Base-by-base conservation (phyloP, 2,329 filamentous ascomycete species). In the Colletotrichum lupini region DNA sequence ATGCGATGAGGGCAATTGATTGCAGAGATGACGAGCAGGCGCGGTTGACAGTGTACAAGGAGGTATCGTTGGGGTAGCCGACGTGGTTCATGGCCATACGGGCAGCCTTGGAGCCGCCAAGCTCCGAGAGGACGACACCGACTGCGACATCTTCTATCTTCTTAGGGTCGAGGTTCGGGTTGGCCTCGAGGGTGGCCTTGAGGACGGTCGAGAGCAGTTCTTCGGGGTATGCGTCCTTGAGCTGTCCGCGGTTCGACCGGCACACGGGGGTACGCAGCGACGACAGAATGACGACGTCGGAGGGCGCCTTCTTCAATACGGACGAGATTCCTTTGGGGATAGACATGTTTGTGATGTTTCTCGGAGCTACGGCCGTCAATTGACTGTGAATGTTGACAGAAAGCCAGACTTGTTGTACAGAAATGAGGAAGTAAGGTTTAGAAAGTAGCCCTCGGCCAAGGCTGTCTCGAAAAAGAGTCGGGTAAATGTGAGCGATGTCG, bases 181-280 rank as follows among this genome's bases (percentile, higher is more conserved):
- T 92, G 53, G 91, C 91, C 70, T 90, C 88, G 64, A 95, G 87
- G 0, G 93, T 95, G 24, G 93, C 93, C 72, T 81, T 81, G n/a
- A 91, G 84, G 26, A 90, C 93, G 55, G 87, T 84, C 26, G 92
- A 89, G 67, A 98, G 93, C 67, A 98, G 89, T 83, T 98, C 94
- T 82, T 98, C 95, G 19, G 97, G 95, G 84, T 96, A 95, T 61
- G 95, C 92, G 81, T 97, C 94, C 82, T 94, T 94, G 79, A 98
- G 91, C 22, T 90, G 89, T 79, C 95, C 95, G 80, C 94, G 94
- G 86, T 95, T 93, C 53, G 95, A 91, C 75, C 94, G 91, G 73
- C 93, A 96, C 76, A 98, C 89, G 53, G 95, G 94, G 8, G 95
- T 98, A 77, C 95, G 94, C 53, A 98, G 89, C n/a, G 95, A 92